Percentiles rank a stretch among this genome's conserved stretches.
phyloP scores from a whole-genome alignment of 768 basidiomycete species.

The Astraeus odoratus region DNA sequence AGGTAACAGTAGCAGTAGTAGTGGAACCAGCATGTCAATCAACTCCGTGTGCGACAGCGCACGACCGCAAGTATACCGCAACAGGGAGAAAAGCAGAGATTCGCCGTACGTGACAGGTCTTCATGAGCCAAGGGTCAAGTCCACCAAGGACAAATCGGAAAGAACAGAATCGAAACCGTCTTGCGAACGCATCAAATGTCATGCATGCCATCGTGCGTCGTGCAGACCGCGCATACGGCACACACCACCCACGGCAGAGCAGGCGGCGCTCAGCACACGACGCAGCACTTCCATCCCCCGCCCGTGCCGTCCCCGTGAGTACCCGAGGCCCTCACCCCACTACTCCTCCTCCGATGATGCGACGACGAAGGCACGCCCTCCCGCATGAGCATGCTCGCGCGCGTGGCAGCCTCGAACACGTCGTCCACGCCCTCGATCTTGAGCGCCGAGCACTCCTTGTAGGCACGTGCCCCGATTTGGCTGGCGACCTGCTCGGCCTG shows the following conservation, averaged over 20 bases:
- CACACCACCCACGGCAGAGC: neutral
- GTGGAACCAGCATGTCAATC: no score
- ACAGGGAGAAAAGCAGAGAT: no score
- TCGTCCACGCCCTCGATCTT: constrained; percentile 93
- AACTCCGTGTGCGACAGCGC: no score
- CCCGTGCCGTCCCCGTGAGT: constrained; percentile 34
- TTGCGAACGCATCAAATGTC: neutral
- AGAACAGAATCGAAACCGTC: neutral
- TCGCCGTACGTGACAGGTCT: no score
- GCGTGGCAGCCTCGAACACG: constrained; percentile 94
- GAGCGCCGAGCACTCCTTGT: constrained; percentile 91
- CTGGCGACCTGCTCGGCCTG: constrained; percentile 79
- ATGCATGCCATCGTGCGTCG: no score
- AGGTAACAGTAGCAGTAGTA: no score
- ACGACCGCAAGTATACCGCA: no score
- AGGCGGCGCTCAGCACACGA: constrained; percentile 44
- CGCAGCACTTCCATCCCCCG: constrained; percentile 53
- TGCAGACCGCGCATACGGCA: no score
- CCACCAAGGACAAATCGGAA: neutral
- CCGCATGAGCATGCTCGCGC: constrained; percentile 93
- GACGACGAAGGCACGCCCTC: constrained; percentile 60
- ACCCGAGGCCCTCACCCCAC: constrained; percentile 31
- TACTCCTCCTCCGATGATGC: constrained; percentile 51
- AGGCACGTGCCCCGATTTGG: constrained; percentile 84
- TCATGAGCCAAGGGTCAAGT: neutral